Conservation (phyloP, 208 protist genomes). For the Crithidia fasciculata region DNA sequence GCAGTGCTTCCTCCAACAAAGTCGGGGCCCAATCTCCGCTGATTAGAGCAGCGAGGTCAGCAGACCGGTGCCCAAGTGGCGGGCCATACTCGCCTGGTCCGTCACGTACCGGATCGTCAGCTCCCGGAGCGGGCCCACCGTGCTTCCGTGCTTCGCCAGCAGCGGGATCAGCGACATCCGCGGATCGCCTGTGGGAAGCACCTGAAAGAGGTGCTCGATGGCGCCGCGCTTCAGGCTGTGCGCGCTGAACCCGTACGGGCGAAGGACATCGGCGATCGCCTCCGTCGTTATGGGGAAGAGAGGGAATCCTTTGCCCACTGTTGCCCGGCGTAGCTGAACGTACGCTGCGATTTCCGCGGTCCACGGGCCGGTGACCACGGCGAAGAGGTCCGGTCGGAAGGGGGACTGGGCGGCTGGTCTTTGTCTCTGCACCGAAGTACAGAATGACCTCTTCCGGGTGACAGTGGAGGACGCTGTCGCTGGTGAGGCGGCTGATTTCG, state of each 20-base stretch:
- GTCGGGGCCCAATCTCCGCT: slow-evolving; percentile 18
- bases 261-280: slow-evolving; percentile 3
- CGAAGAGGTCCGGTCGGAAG: slow-evolving; percentile 14
- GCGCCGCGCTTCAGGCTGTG: no score
- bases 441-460: slow-evolving; percentile 1
- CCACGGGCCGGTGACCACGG: slow-evolving; percentile 1
- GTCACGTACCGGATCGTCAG: slow-evolving; percentile 23
- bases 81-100: neutral
- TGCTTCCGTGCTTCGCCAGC: no score
- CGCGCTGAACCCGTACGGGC: slow-evolving; percentile 15
- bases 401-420: neutral
- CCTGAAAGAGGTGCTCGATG: no score
- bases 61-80: slow-evolving; percentile 12
- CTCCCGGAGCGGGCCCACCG: neutral
- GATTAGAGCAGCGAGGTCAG: slow-evolving; percentile 25
- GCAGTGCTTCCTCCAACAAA: neutral
- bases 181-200: no score
- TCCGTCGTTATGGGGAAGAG: no score
- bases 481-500: slow-evolving; percentile 8
- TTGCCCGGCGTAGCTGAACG: no score
- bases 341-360: no score
- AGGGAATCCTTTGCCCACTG: no score
- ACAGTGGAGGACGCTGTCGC: neutral
- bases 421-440: no score
- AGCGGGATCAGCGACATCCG: no score